These are phyloP conservation scores for Coemansia umbellata DNA, from an alignment of 192 early-diverging fungal genomes.

Conservation along the genomic window DNA sequence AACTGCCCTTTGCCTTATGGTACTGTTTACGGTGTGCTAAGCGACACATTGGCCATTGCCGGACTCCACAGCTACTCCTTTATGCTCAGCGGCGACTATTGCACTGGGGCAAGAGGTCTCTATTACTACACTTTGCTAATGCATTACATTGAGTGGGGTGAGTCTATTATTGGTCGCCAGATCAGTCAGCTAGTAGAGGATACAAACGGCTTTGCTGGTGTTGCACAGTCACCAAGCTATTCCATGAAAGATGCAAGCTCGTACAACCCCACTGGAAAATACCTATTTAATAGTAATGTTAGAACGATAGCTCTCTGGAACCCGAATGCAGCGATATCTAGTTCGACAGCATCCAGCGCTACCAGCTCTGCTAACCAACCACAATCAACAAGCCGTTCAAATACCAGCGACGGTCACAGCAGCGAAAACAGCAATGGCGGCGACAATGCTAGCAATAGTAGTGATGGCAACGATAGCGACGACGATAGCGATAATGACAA, in stretches of 20 bases:
- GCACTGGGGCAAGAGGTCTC: conserved; percentile 4
- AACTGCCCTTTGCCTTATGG: conserved; percentile 28
- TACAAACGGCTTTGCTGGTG: not conserved
- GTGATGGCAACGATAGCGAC: not conserved
- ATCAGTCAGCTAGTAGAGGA: conserved; percentile 16
- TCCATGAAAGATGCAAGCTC: not conserved
- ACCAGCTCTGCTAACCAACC: not conserved
- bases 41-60: conserved; percentile 6
- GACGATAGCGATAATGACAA: not conserved
- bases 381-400: not conserved
- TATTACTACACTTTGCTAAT: conserved; percentile 18
- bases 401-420: not conserved
- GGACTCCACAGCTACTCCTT: conserved; percentile 23
- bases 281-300: conserved; percentile 26
- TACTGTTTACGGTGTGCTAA: conserved; percentile 12
- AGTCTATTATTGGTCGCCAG: conserved; percentile 11
- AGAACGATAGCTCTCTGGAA: not conserved
- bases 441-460: not conserved
- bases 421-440: not conserved
- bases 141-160: conserved; percentile 7
- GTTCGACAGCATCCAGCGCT: no score
- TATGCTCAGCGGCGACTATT: conserved; percentile 6
- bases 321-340: no score
- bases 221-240: conserved; percentile 3
- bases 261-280: conserved; percentile 2